These are phyloP conservation scores for Mycena indigotica DNA, from an alignment of 768 basidiomycete genomes.

Conservation along the genomic window DNA sequence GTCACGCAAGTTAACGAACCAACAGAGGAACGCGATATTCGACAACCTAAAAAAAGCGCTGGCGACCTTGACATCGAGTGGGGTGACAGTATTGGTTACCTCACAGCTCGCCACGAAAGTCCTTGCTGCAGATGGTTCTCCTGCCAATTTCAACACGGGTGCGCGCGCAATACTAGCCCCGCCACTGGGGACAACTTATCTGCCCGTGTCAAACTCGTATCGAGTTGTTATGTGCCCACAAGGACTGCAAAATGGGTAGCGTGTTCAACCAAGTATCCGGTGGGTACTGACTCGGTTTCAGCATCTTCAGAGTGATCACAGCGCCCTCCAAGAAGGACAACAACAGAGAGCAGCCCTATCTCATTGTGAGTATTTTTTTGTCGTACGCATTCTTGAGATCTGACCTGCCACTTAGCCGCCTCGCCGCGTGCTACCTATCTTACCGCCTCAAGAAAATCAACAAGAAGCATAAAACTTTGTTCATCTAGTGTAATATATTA, in stretches of 20 bases:
- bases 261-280: background rate
- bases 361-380: conserved; percentile 11
- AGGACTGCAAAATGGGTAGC: conserved; percentile 23
- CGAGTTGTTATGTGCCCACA: conserved; percentile 25
- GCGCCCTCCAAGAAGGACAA: conserved; percentile 7
- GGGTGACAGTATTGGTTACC: conserved; percentile 61
- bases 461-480: no score
- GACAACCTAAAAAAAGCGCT: conserved; percentile 57
- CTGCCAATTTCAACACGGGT: conserved; percentile 68
- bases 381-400: no score
- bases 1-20: conserved; percentile 32
- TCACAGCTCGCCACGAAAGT: conserved; percentile 74
- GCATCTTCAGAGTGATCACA: conserved; percentile 13
- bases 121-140: conserved; percentile 61
- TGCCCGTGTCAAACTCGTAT: conserved; percentile 38
- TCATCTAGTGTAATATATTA: no score
- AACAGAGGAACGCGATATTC: conserved; percentile 46
- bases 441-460: no score
- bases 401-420: no score
- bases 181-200: conserved; percentile 56
- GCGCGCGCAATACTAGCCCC: conserved; percentile 67
- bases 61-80: conserved; percentile 47
- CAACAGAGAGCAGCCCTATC: conserved; percentile 15
- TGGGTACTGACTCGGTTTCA: background rate
- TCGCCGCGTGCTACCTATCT: no score